These are phyloP conservation scores for Pythium dissotocum DNA, from an alignment of 352 stramenopile genomes.

Conservation along the genomic window DNA sequence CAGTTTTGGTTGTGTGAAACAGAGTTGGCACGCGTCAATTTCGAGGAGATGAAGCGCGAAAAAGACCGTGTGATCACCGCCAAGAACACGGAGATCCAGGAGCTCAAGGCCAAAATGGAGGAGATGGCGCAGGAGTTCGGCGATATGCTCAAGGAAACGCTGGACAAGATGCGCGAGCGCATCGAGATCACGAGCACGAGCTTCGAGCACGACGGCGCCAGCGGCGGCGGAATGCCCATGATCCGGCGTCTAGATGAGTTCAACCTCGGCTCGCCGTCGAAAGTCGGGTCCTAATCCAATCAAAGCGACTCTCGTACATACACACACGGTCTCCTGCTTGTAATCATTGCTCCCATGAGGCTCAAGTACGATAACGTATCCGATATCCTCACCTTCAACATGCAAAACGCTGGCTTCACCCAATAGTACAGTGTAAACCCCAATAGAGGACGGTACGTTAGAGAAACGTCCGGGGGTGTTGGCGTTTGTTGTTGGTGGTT, in stretches of 20 bases:
- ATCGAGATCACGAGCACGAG: conserved; percentile 92
- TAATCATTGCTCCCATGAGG: neutral
- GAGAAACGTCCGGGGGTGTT: conserved; percentile 11
- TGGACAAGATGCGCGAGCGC: conserved; percentile 94
- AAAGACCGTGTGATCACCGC: conserved; percentile 89
- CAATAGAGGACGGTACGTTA: conserved; percentile 13
- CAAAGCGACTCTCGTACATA: neutral
- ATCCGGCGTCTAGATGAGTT: conserved; percentile 88
- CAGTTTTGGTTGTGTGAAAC: neutral
- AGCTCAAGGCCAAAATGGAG: conserved; percentile 93
- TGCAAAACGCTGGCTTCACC: neutral
- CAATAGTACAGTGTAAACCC: conserved; percentile 1
- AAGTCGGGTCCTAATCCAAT: conserved; percentile 17
- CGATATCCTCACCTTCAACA: neutral
- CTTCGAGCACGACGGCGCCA: conserved; percentile 74
- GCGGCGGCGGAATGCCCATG: conserved; percentile 51
- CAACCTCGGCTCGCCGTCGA: conserved; percentile 66
- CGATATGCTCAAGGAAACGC: conserved; percentile 94
- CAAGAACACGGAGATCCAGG: conserved; percentile 91
- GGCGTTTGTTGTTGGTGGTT: conserved; percentile 26
- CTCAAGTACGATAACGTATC: too few relatives aligned
- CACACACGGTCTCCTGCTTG: neutral
- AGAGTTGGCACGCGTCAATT: conserved; percentile 84
- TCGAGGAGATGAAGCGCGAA: conserved; percentile 90
- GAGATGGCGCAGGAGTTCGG: conserved; percentile 94